Evolutionary conservation across 345 rosid genomes (phyloP).

Genomic region (Eucalyptus sp.): DNA sequence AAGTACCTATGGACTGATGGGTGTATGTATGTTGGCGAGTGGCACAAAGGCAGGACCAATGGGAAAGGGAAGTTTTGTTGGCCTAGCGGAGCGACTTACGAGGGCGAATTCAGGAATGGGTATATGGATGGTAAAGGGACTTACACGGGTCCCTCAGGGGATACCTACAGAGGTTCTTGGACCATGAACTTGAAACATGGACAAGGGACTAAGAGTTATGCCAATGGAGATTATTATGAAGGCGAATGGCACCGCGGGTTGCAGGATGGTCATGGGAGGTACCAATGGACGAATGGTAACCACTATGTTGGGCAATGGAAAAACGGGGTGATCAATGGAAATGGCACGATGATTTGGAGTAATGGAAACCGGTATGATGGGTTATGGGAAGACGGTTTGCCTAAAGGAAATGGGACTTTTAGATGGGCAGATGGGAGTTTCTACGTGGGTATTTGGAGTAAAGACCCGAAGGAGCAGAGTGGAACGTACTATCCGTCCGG

Average conservation of each 20-base stretch:
- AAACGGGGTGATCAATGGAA: slow-evolving; percentile 40
- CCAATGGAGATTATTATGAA: slow-evolving; percentile 43
- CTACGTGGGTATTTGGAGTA: slow-evolving; percentile 15
- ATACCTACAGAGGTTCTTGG: slow-evolving; percentile 54
- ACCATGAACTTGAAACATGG: slow-evolving; percentile 48
- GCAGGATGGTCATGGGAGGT: slow-evolving; percentile 59
- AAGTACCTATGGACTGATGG: slow-evolving; percentile 70
- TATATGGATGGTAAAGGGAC: slow-evolving; percentile 56
- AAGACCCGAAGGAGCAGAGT: background rate
- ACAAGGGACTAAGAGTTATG: slow-evolving; percentile 40
- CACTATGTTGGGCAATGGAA: slow-evolving; percentile 55
- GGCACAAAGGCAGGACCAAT: slow-evolving; percentile 43
- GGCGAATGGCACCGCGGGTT: slow-evolving; percentile 49
- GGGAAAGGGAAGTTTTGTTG: slow-evolving; percentile 64
- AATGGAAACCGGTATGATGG: slow-evolving; percentile 55
- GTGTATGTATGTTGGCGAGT: slow-evolving; percentile 66
- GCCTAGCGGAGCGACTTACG: slow-evolving; percentile 70
- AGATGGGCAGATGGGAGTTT: slow-evolving; percentile 23
- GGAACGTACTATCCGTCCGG: slow-evolving; percentile 6
- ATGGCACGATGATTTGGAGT: slow-evolving; percentile 40
- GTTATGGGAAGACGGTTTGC: slow-evolving; percentile 56
- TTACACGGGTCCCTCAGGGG: slow-evolving; percentile 51
- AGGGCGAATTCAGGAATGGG: slow-evolving; percentile 58
- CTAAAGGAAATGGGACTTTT: slow-evolving; percentile 48
- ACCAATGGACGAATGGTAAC: slow-evolving; percentile 55